Evolutionary conservation across 192 early-diverging fungal species (phyloP), one percentile per base, ranked within the genome.

Genomic region (Coemansia sp.): DNA sequence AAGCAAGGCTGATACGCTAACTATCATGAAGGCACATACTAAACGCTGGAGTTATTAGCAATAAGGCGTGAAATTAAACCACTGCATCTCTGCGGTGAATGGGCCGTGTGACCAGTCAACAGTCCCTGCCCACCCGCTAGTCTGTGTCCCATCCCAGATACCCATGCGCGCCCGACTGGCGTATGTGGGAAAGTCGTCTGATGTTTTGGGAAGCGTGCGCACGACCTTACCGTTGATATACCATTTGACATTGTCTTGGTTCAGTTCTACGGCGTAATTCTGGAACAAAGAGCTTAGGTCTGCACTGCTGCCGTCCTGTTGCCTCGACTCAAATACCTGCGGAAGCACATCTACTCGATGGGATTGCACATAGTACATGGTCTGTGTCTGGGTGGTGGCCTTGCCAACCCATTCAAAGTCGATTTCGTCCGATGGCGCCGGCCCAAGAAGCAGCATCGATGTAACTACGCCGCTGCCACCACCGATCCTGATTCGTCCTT

Each of bases 321-420:
- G 75, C 45, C 42, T 38, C 16, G 64, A 70, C 4, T 68, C 68
- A 48, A 71, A 65, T 34, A 67, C 55, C 31, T 66, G 60, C 14
- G 74, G 68, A 16, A 71, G 57, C 5, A 65, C 18, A 10, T 76
- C 73, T 0, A 84, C 69, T 3, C 73, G 75, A 22, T 76, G 61
- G 11, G 76, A 71, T 30, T 77, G 65, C 14, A 82, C 75, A 63
- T 84, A 87, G 56, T 85, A 87, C 63, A 76, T 86, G 18, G 81
- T 77, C 56, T 83, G 82, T 7, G 71, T 83, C 32, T 78, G 64
- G 8, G 69, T 72, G 14, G 69, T 51, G 29, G 84, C 58, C 38
- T 82, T 74, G 28, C 88, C 88, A 20, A 89, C 83, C 83, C 83
- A 87, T 61, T 89, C 88, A 56, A 76, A 83, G 60, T 89, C 88